A percentile compares a stretch with the other conserved stretches of the same genome.
Conservation (phyloP, 371 early-diverging fungal species). For the Lichtheimia corymbifera region DNA sequence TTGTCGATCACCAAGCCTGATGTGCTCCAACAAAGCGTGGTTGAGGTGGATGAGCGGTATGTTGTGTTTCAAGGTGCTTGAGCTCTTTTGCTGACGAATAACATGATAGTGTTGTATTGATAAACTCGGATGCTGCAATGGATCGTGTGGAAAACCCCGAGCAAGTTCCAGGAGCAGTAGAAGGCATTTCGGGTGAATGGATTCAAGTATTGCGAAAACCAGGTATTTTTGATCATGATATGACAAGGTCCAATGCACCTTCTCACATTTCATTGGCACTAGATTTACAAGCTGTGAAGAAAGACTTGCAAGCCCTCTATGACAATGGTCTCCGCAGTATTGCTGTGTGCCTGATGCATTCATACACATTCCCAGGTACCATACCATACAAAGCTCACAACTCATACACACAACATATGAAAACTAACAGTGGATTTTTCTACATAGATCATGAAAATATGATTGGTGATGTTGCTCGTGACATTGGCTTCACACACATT, state of each 20-base stretch:
- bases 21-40: conserved; percentile 82
- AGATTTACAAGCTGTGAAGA: conserved; percentile 44
- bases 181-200: conserved; percentile 89
- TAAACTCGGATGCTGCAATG: conserved; percentile 67
- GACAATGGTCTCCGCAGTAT: conserved; percentile 81
- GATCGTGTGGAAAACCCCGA: conserved; percentile 45
- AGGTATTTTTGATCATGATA: conserved; percentile 38
- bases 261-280: background rate
- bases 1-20: conserved; percentile 80
- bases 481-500: conserved; percentile 83
- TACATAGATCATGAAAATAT: conserved; percentile 73
- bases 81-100: background rate
- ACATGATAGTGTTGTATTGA: conserved; percentile 63
- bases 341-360: conserved; percentile 91
- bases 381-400: conserved; percentile 2
- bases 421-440: background rate
- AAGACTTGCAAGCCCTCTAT: conserved; percentile 62
- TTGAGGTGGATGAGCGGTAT: conserved; percentile 89
- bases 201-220: conserved; percentile 70
- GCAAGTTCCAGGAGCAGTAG: conserved; percentile 36
- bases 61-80: background rate
- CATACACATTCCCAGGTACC: conserved; percentile 79
- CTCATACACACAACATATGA: too few species aligned
- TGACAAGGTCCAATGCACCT: background rate
- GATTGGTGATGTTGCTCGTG: conserved; percentile 69